A percentile compares a stretch with the other conserved stretches of the same genome.
phyloP scores from a whole-genome alignment of 441 rosid genomes.

The Gossypium schwendimanii region DNA sequence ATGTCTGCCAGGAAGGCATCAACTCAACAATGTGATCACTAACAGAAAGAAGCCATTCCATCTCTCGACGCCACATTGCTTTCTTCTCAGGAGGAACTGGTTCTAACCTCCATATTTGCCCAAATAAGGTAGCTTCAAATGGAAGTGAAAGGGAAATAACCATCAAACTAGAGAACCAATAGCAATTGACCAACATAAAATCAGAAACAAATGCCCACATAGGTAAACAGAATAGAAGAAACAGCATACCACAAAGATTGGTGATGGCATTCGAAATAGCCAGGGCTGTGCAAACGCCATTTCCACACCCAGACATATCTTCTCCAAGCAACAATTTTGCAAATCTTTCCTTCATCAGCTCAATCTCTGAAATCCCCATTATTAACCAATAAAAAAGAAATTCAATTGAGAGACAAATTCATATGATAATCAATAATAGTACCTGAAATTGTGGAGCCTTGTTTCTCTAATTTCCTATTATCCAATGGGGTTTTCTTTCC shows the following conservation, averaged over 20 bases:
- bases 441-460: conserved; percentile 62
- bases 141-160: conserved; percentile 5
- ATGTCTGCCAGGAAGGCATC: conserved; percentile 85
- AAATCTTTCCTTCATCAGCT: conserved; percentile 97
- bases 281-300: conserved; percentile 88
- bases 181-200: not conserved
- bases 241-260: conserved; percentile 79
- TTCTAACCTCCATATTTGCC: conserved; percentile 95
- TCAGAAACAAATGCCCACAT: conserved; percentile 2
- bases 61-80: conserved; percentile 97
- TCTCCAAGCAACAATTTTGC: conserved; percentile 92
- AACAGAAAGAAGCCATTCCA: conserved; percentile 93
- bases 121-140: conserved; percentile 72
- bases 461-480: conserved; percentile 37
- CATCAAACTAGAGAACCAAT: conserved; percentile 16
- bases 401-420: not conserved
- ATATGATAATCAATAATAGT: conserved; percentile 3
- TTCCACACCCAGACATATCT: conserved; percentile 98
- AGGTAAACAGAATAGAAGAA: conserved; percentile 9
- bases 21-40: conserved; percentile 96
- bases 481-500: conserved; percentile 32
- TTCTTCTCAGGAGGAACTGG: conserved; percentile 81
- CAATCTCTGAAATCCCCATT: conserved; percentile 44
- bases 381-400: conserved; percentile 16
- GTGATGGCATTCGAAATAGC: conserved; percentile 96